Evolutionary conservation across 2,329 filamentous ascomycete species (phyloP), one percentile per base, ranked within the genome.

Genomic region (Gaeumannomyces sp.): DNA sequence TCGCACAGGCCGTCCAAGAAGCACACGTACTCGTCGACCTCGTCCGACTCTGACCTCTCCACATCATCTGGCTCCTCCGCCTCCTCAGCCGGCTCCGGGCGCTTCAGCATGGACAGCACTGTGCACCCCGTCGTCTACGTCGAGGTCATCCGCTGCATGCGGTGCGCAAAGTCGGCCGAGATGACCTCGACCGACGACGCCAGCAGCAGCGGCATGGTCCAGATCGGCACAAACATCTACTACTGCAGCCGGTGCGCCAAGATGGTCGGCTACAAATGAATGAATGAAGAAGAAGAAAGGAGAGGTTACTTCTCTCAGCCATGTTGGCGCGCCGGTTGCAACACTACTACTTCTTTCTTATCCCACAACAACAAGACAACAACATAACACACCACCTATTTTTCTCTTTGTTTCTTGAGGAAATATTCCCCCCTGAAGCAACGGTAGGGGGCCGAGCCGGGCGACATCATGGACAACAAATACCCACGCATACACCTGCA

Each of bases 231-330:
- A 73, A 87, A 87, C 74, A 82, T 88, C 67, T 88, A 88, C 77
- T 89, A 89, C 75, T 89, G 86, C 76, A 79, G 83, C 66, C 80
- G 84, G 50, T 89, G 86, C 72, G 86, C 86, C 66, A 83, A 81
- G 72, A 84, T 86, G 73, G 84, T 86, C 38, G 86, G 86, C 70
- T 89, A 87, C 75, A 84, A 82, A 73, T 88, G 81, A 83, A 70
- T 59, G 53, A 11, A 10, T 4, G 25, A 5, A 10, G 2, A 45
- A 19, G 1, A 19, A 19, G 16, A 4, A 45, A 19, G n/a, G 16
- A 45, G 38, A 45, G 38, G 14, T 45, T 19, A 45, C 16, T 19
- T 45, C 38, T 45, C 38, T 45, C 38, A 6, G 5, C n/a, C 38
- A 45, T 19, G 16, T 45, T 45, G 38, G 38, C 38, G 38, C 38